A percentile compares a stretch with the other conserved stretches of the same genome.
Conservation (phyloP, 2,329 filamentous ascomycete species). For the Alternaria consortialis region DNA sequence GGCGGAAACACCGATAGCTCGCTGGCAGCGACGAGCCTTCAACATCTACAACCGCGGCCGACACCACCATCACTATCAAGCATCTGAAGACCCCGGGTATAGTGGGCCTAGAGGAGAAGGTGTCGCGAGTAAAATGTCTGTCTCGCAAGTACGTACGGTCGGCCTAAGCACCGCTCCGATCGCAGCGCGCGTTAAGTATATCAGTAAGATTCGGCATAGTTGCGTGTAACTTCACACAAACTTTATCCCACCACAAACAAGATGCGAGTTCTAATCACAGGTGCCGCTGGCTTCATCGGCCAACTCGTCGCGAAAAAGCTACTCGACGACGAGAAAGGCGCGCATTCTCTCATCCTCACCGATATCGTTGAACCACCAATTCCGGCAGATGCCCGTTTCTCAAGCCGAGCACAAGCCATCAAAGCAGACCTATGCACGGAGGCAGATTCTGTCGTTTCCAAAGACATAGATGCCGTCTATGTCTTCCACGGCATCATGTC, state of each 20-base stretch:
- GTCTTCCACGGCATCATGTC: conserved; percentile 73
- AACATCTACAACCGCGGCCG: background rate
- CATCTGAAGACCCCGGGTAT: background rate
- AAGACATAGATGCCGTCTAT: conserved; percentile 49
- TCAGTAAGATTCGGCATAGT: conserved; percentile 4
- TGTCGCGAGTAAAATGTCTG: background rate
- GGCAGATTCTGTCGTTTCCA: conserved; percentile 16
- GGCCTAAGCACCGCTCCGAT: conserved; percentile 5
- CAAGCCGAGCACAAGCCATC: conserved; percentile 56
- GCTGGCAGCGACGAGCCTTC: background rate
- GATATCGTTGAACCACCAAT: conserved; percentile 64
- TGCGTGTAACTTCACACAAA: background rate
- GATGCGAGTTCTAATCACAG: conserved; percentile 65
- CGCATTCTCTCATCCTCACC: conserved; percentile 60
- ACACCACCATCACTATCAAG: background rate
- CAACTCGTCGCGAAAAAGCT: conserved; percentile 65
- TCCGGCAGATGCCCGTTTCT: conserved; percentile 51
- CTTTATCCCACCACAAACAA: background rate
- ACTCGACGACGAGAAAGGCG: conserved; percentile 54
- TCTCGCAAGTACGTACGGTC: background rate
- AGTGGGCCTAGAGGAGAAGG: background rate
- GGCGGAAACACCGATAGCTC: conserved; percentile 13
- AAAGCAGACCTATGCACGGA: conserved; percentile 60
- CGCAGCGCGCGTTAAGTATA: background rate
- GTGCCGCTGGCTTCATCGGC: conserved; percentile 69